A percentile compares a stretch with the other conserved stretches of the same genome.
phyloP scores from a whole-genome alignment of 208 protist genomes.

The Leishmania braziliensis region DNA sequence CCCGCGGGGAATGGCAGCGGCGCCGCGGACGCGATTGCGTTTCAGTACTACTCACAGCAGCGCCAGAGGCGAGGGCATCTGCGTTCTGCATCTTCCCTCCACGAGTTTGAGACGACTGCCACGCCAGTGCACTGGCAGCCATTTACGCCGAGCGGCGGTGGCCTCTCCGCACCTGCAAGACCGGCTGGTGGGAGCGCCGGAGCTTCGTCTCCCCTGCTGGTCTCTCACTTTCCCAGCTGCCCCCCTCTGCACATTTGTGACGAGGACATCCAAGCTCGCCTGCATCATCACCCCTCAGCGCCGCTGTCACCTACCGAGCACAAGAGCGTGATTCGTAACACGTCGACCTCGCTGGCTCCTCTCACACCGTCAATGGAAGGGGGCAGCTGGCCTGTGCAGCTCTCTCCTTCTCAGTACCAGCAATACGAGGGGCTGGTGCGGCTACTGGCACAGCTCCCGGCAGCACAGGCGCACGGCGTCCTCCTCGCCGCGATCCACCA shows the following conservation, averaged over 20 bases:
- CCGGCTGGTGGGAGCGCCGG: neutral
- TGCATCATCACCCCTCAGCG: neutral
- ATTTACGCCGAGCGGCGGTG: neutral
- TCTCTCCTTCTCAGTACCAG: conserved; percentile 11
- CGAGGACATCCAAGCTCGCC: neutral
- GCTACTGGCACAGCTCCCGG: conserved; percentile 11
- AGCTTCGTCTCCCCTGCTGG: neutral
- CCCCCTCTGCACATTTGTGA: neutral
- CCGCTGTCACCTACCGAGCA: neutral
- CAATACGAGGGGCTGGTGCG: conserved; percentile 11
- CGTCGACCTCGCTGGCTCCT: conserved; percentile 9
- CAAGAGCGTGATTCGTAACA: neutral
- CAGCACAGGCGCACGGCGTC: conserved; percentile 10
- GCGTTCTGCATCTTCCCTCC: neutral
- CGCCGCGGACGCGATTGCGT: conserved; percentile 29
- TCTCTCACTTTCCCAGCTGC: neutral
- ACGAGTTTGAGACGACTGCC: neutral
- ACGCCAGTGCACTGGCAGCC: neutral
- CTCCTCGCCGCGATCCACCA: conserved; percentile 17
- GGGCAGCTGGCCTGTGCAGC: conserved; percentile 4
- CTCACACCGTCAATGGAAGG: neutral
- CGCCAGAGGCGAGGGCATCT: conserved; percentile 7
- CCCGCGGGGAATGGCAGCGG: neutral
- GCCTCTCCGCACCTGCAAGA: neutral
- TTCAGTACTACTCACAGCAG: conserved; percentile 29